These are phyloP conservation scores for Clavispora vitiphila DNA, from an alignment of 805 yeast species.

Conservation along the genomic window DNA sequence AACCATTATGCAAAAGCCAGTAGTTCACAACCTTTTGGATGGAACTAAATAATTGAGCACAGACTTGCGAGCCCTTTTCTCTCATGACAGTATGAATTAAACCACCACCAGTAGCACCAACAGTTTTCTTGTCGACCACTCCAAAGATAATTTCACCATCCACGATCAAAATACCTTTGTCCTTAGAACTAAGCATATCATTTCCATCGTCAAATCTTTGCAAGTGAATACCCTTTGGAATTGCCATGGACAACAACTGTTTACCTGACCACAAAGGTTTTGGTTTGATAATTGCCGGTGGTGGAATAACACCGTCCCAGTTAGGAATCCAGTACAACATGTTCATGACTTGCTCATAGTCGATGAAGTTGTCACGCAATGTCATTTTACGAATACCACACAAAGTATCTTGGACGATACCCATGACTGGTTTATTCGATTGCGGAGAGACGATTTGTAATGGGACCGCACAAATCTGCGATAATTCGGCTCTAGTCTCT, in stretches of 20 bases:
- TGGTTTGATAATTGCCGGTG: constrained; percentile 91
- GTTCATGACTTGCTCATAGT: constrained; percentile 92
- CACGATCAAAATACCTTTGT: constrained; percentile 90
- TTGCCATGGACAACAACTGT: constrained; percentile 85
- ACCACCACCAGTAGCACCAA: constrained; percentile 98
- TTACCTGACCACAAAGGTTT: constrained; percentile 98
- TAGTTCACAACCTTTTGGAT: constrained; percentile 93
- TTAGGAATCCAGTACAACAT: constrained; percentile 96
- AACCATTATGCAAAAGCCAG: constrained; percentile 95
- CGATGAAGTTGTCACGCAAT: constrained; percentile 80
- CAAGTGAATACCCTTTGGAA: constrained; percentile 92
- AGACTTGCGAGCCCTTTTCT: constrained; percentile 89
- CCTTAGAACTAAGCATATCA: constrained; percentile 79
- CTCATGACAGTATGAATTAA: constrained; percentile 95
- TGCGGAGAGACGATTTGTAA: constrained; percentile 97
- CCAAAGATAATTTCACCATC: constrained; percentile 98
- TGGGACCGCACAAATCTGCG: constrained; percentile 95
- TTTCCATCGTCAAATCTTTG: constrained; percentile 91
- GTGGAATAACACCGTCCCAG: constrained; percentile 98
- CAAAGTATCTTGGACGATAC: constrained; percentile 97
- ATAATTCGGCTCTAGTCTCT: constrained; percentile 94
- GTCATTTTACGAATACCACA: constrained; percentile 98
- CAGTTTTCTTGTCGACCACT: constrained; percentile 96
- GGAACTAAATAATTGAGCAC: constrained; percentile 87
- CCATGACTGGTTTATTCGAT: constrained; percentile 99